Evolutionary conservation across 148 eudicot genomes (phyloP).

Genomic region (Rhododendron henanense): DNA sequence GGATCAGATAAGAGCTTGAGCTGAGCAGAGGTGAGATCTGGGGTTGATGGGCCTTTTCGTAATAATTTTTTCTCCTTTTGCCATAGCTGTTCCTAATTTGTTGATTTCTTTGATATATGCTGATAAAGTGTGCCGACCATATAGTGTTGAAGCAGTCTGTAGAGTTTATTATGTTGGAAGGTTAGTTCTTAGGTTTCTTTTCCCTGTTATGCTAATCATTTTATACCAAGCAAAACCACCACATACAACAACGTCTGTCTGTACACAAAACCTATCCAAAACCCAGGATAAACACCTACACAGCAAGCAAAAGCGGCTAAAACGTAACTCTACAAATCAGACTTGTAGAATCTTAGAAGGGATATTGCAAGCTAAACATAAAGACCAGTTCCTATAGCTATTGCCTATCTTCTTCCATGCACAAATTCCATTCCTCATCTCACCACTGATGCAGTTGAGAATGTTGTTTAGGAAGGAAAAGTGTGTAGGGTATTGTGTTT

Average conservation of each 20-base stretch:
- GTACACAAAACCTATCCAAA: too few relatives aligned
- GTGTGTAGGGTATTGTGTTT: too few relatives aligned
- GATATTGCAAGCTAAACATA: background rate
- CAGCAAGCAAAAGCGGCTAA: too few relatives aligned
- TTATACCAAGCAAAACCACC: too few relatives aligned
- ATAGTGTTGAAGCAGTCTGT: slow-evolving; percentile 44
- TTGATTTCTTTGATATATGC: slow-evolving; percentile 34
- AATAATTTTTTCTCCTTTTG: background rate
- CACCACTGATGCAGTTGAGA: background rate
- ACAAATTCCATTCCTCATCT: background rate
- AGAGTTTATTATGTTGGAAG: background rate
- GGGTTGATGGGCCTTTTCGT: slow-evolving; percentile 28
- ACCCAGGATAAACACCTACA: background rate
- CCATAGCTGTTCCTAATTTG: too few relatives aligned
- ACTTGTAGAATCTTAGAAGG: background rate
- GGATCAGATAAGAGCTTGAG: too few relatives aligned
- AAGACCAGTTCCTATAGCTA: background rate
- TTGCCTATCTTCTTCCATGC: background rate
- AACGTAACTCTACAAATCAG: background rate
- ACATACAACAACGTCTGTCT: too few relatives aligned
- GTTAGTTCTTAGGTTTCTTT: background rate
- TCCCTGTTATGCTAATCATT: too few relatives aligned
- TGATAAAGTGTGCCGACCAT: slow-evolving; percentile 33
- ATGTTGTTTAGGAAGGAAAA: too few relatives aligned
- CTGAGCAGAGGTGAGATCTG: too few relatives aligned